Percentiles rank a stretch among this genome's conserved stretches.
Evolutionary conservation across 768 basidiomycete species (phyloP).

Genomic region (Boletus coccyginus): DNA sequence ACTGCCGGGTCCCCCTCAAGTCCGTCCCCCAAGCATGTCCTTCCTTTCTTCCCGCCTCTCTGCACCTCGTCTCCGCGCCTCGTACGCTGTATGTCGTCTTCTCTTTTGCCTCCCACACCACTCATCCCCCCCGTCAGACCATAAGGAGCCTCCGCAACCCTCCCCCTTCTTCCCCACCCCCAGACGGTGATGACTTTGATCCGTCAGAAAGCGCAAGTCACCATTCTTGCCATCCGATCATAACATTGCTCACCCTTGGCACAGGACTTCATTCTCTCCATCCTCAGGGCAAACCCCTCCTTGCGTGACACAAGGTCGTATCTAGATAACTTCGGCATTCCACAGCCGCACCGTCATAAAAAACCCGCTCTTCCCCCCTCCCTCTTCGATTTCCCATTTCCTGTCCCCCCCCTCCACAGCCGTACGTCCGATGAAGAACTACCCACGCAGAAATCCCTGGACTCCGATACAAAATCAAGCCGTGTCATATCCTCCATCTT

Average conservation of each 20-base stretch:
- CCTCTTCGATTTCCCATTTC: constrained; percentile 27
- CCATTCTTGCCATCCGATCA: neutral
- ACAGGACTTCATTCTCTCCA: constrained; percentile 95
- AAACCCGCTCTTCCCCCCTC: constrained; percentile 20
- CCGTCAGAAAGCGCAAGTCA: constrained; percentile 50
- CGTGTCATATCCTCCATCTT: constrained; percentile 71
- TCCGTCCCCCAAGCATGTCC: constrained; percentile 17
- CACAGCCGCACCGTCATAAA: constrained; percentile 38
- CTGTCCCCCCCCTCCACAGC: constrained; percentile 15
- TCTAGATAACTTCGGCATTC: constrained; percentile 84
- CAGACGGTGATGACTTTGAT: constrained; percentile 25
- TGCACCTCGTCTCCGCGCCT: constrained; percentile 43
- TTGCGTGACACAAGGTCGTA: constrained; percentile 88
- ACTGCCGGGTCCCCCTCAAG: neutral
- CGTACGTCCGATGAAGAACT: constrained; percentile 2
- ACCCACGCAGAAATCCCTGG: constrained; percentile 28
- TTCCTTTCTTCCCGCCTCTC: constrained; percentile 26
- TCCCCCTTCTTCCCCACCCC: constrained; percentile 4
- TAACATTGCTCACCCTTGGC: constrained; percentile 7
- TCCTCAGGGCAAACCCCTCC: constrained; percentile 90
- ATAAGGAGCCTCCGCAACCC: constrained; percentile 29
- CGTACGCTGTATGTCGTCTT: constrained; percentile 48
- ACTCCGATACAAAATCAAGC: constrained; percentile 38
- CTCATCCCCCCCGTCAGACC: constrained; percentile 23
- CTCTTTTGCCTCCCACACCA: constrained; percentile 12